Evolutionary conservation across 441 rosid genomes (phyloP).

Genomic region (Arabidopsis hybrid): DNA sequence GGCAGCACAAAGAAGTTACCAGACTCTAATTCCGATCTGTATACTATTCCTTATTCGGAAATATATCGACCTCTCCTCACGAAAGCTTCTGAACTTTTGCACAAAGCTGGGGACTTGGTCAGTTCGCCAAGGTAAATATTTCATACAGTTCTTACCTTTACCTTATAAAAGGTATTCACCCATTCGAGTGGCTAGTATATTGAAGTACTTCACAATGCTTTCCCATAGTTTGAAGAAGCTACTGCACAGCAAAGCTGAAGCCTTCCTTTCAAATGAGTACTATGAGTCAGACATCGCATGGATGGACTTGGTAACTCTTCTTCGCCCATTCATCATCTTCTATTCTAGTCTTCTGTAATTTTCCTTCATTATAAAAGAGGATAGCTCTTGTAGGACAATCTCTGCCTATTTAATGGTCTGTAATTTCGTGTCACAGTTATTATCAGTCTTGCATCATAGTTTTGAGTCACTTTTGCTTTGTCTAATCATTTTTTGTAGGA

Average conservation of each 20-base stretch:
- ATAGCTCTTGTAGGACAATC: conserved; percentile 8
- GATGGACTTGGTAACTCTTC: conserved; percentile 88
- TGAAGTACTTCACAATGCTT: conserved; percentile 28
- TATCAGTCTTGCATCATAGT: neutral
- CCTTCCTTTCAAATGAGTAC: conserved; percentile 91
- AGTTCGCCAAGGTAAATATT: conserved; percentile 69
- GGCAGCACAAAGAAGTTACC: conserved; percentile 44
- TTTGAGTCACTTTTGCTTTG: conserved; percentile 1
- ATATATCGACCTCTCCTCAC: conserved; percentile 71
- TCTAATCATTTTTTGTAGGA: conserved; percentile 54
- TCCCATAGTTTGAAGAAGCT: conserved; percentile 83
- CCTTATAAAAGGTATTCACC: neutral
- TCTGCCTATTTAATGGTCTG: neutral
- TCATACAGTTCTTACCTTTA: conserved; percentile 25
- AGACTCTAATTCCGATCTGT: conserved; percentile 60
- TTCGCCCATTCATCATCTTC: conserved; percentile 7
- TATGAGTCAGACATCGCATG: conserved; percentile 94
- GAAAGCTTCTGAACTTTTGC: conserved; percentile 81
- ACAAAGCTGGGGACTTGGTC: conserved; percentile 83
- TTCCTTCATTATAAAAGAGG: neutral
- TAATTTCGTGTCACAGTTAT: neutral
- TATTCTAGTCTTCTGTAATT: neutral
- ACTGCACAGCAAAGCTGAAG: conserved; percentile 85
- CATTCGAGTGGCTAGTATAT: conserved; percentile 22
- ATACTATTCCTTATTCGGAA: conserved; percentile 68